Base-by-base conservation (phyloP, 768 basidiomycete species). In the Suillus fuscotomentosus region DNA sequence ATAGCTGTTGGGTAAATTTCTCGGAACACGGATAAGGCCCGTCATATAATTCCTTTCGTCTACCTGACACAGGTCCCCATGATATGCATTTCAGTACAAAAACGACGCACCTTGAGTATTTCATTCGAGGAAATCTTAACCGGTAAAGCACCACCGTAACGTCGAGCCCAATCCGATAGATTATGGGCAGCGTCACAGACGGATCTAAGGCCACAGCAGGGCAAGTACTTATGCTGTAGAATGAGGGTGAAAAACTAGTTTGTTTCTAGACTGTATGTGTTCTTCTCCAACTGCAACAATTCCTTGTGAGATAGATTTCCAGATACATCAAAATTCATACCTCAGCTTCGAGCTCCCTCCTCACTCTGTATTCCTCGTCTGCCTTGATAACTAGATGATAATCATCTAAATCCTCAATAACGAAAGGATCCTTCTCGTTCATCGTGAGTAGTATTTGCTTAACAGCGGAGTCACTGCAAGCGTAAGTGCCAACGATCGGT, bases 331-430 rank as follows among this genome's bases (percentile, higher is more conserved):
- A 5, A 22, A 36, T 41, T 75, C 83, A 43, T 65, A 91, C 92
- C 86, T 95, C 91, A 14, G 83, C 74, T 71, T 94, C 93, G 39
- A 95, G 79, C 68, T 91, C 88, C 68, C 79, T 83, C 66, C 87
- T 78, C 6, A 95, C 89, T 31, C 86, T 79, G 69, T 87, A 90
- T 72, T 94, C 90, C 66, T 89, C 87, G 64, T 95, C 94, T 2
- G 89, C 88, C 70, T 90, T 91, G 74, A 95, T 90, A 61, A 95
- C 86, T 2, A 95, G 70, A 76, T 94, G 92, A 66, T 86, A 84
- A 69, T 94, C 91, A 71, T 95, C 94, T 31, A 95, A 75, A 70
- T 95, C 94, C 69, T 94, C 90, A 65, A 95, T 91, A 67, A 95
- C 88, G 74, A 95, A 95, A 61, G 82, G 85, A 10, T 85, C 81